These are phyloP conservation scores for Mortierella hygrophila DNA, from an alignment of 192 early-diverging fungal species.

Conservation along the genomic window DNA sequence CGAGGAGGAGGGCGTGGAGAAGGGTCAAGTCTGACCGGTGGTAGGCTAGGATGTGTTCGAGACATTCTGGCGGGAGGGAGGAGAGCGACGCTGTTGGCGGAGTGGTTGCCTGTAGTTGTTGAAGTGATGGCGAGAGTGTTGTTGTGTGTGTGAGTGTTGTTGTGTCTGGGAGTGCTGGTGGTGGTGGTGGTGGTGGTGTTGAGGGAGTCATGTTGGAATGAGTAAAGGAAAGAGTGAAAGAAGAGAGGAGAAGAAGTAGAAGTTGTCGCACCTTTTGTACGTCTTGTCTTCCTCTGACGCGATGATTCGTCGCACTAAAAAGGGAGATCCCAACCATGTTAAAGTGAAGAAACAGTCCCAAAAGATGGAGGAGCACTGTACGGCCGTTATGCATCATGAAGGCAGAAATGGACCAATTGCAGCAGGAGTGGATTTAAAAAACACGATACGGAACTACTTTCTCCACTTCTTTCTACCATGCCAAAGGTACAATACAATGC, in stretches of 20 bases:
- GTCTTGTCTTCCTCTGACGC: background rate
- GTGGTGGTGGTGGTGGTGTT: background rate
- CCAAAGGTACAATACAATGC: background rate
- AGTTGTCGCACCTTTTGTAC: background rate
- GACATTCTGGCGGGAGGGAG: slow-evolving; percentile 27
- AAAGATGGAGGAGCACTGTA: background rate
- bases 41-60: slow-evolving; percentile 29
- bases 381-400: background rate
- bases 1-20: slow-evolving; percentile 23
- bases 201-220: background rate
- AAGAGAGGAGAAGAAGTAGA: background rate
- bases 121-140: background rate
- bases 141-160: background rate
- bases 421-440: background rate
- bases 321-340: background rate
- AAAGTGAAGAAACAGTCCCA: background rate
- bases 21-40: slow-evolving; percentile 3
- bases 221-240: background rate
- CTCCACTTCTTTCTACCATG: background rate
- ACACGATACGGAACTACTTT: background rate
- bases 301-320: background rate
- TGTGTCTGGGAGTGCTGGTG: no score
- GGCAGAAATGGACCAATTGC: background rate
- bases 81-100: background rate
- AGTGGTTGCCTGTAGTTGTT: background rate